These are phyloP conservation scores for Anastatica hierochuntica DNA, from an alignment of 345 rosid species.

Conservation along the genomic window DNA sequence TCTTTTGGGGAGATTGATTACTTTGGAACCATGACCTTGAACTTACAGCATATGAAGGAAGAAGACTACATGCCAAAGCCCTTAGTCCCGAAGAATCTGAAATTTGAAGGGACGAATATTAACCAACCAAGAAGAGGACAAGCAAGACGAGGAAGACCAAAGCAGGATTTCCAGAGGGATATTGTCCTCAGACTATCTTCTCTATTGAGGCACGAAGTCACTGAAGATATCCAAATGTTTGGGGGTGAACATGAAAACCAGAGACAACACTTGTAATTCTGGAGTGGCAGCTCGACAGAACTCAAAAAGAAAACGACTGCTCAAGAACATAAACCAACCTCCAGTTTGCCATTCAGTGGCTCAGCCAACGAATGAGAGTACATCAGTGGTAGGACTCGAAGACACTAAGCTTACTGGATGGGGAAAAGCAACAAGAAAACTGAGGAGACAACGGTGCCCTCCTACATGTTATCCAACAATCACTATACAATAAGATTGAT, in stretches of 20 bases:
- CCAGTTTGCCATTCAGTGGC: constrained; percentile 7
- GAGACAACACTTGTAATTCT: constrained; percentile 29
- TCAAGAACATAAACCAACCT: constrained; percentile 17
- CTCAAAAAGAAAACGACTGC: constrained; percentile 18
- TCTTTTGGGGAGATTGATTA: constrained; percentile 38
- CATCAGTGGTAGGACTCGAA: constrained; percentile 13
- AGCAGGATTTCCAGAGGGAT: constrained; percentile 94
- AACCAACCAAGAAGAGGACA: constrained; percentile 60
- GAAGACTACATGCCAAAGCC: constrained; percentile 77
- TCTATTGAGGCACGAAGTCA: constrained; percentile 75
- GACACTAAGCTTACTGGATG: constrained; percentile 23
- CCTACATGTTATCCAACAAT: constrained; percentile 9
- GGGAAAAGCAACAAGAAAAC: constrained; percentile 28
- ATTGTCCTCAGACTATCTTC: constrained; percentile 81
- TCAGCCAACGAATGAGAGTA: constrained; percentile 10
- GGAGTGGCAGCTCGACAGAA: constrained; percentile 14
- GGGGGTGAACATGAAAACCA: constrained; percentile 1
- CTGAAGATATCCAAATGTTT: constrained; percentile 47
- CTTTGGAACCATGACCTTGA: constrained; percentile 61
- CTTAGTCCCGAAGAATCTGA: constrained; percentile 47
- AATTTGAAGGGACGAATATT: constrained; percentile 35
- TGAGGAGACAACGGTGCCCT: constrained; percentile 25
- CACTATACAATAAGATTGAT: not conserved
- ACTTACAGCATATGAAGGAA: constrained; percentile 30
- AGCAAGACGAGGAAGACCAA: constrained; percentile 85